phyloP scores from a whole-genome alignment of 176 grass and related monocot species.

The Pontederia paniculata region DNA sequence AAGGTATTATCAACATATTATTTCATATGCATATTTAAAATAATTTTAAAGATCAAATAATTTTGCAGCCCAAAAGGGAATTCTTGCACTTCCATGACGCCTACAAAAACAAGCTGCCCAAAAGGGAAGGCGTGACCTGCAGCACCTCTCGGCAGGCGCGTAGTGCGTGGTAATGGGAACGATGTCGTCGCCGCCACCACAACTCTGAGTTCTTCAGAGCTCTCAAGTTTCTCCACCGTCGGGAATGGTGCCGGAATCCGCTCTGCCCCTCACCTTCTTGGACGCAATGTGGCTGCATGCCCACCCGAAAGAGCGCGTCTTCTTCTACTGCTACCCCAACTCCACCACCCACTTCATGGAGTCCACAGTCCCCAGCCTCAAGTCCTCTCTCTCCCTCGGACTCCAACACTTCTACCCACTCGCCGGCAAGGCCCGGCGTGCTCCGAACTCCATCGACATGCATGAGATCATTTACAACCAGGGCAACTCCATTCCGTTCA shows the following conservation, averaged over 20 bases:
- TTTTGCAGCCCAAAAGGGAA: no score
- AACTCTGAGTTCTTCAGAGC: background rate
- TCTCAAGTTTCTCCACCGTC: constrained; percentile 9
- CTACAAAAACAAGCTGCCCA: no score
- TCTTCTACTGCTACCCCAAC: constrained; percentile 12
- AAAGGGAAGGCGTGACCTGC: no score
- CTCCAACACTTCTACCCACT: constrained; percentile 18
- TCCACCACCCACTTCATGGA: background rate
- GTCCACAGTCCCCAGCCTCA: constrained; percentile 3
- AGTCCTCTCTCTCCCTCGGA: constrained; percentile 10
- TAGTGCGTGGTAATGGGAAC: no score
- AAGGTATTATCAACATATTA: no score
- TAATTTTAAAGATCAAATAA: no score
- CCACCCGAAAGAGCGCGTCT: constrained; percentile 4
- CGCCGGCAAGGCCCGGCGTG: constrained; percentile 5
- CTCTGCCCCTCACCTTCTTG: constrained; percentile 16
- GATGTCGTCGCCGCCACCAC: background rate
- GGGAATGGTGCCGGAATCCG: background rate
- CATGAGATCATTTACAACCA: constrained; percentile 7
- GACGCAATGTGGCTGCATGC: background rate
- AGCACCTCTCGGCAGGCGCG: no score
- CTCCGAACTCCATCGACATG: background rate
- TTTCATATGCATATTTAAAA: no score
- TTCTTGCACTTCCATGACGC: no score
- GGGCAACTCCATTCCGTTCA: constrained; percentile 11